Evolutionary conservation across 2,329 filamentous ascomycete species (phyloP), one percentile per base, ranked within the genome.

Genomic region (Trichoderma guizhouense): DNA sequence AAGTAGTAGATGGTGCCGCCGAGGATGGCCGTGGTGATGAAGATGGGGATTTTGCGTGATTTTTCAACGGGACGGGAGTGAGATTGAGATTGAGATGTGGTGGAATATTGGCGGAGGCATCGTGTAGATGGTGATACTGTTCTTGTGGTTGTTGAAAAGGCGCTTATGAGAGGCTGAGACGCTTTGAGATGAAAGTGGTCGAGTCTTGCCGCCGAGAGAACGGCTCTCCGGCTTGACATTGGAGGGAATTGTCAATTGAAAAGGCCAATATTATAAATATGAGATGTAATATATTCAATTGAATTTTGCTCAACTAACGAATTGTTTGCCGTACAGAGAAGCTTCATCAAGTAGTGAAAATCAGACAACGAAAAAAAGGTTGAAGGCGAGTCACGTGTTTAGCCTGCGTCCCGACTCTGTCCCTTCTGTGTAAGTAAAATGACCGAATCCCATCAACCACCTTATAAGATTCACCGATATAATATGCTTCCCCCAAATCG

Each of bases 1-100:
- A 76, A 69, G 70, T 79, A 81, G 71, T 79, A 79, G 5, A 74
- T 55, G 3, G 75, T 53, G 18, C 76, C 74, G 51, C 74, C 75
- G 36, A 81, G 65, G 39, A 80, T 4, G 6, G 77, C 57, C 5
- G 75, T 65, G 3, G 74, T 43, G 3, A 78, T 61, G 32, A 80
- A 21, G 7, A 77, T 58, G 7, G 79, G 74, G 0, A 76, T 51
- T 2, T 73, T 64, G 2, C 77, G 75, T 24, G 80, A 74, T 72
- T 78, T 67, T 21, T 28, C 67, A 21, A 24, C 8, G 18, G 63
- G 21, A 2, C 21, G 43, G 36, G 26, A 8, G n/a, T 18, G 51
- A n/a, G 57, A n/a, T 51, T 18, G 51, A 5, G 43, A n/a, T 36
- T 39, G 43, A 36, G 67, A 2, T 30, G 67, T 9, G n/a, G 60